A percentile compares a stretch with the other conserved stretches of the same genome.
Conservation (phyloP, 2,329 filamentous ascomycete species). For the Drechslerella stenobrocha region DNA sequence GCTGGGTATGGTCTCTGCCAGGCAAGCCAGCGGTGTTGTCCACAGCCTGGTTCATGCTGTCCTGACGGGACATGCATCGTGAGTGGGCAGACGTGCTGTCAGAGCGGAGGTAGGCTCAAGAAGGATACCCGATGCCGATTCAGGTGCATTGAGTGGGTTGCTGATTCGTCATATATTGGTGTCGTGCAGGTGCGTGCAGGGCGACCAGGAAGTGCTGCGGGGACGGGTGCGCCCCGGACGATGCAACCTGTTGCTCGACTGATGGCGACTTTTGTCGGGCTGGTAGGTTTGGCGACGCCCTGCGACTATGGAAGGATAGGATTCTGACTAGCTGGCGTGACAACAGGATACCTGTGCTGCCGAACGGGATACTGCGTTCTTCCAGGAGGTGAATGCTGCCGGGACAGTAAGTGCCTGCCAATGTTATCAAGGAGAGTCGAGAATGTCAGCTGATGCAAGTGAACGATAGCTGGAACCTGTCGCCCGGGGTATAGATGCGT, state of each 20-base stretch:
- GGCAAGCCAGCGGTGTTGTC: conserved; percentile 29
- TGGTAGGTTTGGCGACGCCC: conserved; percentile 5
- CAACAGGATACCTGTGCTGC: conserved; percentile 39
- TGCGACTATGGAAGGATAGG: neutral
- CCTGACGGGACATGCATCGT: conserved; percentile 39
- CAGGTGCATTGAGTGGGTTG: neutral
- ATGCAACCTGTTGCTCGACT: conserved; percentile 17
- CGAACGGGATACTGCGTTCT: conserved; percentile 38
- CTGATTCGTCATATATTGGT: conserved; percentile 6
- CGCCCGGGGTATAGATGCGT: conserved; percentile 40
- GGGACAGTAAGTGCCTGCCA: conserved; percentile 23
- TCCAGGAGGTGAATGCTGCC: conserved; percentile 40
- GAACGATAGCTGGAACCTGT: conserved; percentile 32
- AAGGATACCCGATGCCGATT: neutral
- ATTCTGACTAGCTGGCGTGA: conserved; percentile 2
- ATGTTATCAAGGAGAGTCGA: neutral
- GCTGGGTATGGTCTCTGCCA: conserved; percentile 35
- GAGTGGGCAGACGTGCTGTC: conserved; percentile 27
- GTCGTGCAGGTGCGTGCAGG: conserved; percentile 28
- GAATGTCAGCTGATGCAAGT: conserved; percentile 12
- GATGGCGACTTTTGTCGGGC: conserved; percentile 22
- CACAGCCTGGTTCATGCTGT: conserved; percentile 28
- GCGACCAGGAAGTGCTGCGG: conserved; percentile 40
- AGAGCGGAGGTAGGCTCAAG: conserved; percentile 24
- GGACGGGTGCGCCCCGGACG: conserved; percentile 20